Percentiles rank a stretch among this genome's conserved stretches.
phyloP scores from a whole-genome alignment of 257 asterid species.

The Solanum bulbocastanum region DNA sequence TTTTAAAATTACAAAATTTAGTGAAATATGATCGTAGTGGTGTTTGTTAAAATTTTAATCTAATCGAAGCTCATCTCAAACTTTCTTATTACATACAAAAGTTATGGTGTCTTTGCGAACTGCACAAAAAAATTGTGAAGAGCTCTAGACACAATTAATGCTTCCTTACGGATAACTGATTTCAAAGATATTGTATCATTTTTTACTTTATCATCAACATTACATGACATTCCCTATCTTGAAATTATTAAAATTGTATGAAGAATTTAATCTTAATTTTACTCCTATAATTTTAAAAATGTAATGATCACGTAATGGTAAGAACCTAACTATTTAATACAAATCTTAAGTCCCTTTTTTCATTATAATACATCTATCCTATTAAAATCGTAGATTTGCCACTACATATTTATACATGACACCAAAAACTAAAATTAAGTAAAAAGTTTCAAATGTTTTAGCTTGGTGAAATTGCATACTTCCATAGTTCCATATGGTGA shows the following conservation, averaged over 20 bases:
- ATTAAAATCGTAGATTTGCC: not conserved
- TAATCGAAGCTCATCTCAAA: too few species aligned
- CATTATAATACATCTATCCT: not conserved
- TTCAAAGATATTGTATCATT: too few species aligned
- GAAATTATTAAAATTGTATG: not conserved
- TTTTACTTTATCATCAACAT: too few species aligned
- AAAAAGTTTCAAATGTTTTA: not conserved
- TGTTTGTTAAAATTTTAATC: too few species aligned
- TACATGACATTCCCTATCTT: too few species aligned
- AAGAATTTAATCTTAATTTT: not conserved
- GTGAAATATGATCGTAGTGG: not conserved
- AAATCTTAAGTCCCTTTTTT: not conserved
- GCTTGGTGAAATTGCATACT: not conserved
- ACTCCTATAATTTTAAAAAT: too few species aligned
- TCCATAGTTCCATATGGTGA: not conserved
- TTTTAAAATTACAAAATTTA: too few species aligned
- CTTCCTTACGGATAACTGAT: rapidly evolving
- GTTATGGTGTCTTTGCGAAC: not conserved
- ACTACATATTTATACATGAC: not conserved
- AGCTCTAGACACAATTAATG: not conserved
- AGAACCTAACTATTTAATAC: not conserved
- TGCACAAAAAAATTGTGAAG: not conserved
- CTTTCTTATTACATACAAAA: not conserved
- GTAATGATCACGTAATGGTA: not conserved
- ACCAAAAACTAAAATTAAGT: not conserved